Evolutionary conservation across 257 asterid genomes (phyloP).

Genomic region (Primulina huaijiensis): DNA sequence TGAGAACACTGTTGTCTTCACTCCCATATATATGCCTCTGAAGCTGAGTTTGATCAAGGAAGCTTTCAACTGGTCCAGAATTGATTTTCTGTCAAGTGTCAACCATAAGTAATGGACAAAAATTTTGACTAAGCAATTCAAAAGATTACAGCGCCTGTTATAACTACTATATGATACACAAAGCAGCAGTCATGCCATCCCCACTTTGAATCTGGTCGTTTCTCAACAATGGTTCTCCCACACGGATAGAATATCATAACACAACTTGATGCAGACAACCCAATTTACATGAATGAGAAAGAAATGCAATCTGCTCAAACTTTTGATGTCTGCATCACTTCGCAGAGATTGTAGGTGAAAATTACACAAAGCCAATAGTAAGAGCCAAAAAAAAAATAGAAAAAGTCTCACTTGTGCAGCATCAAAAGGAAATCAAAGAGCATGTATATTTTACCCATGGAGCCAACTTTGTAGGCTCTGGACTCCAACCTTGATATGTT

Average conservation of each 20-base stretch:
- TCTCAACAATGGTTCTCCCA: background rate
- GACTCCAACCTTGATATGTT: constrained; percentile 68
- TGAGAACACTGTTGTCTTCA: constrained; percentile 44
- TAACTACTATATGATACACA: background rate
- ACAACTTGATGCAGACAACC: background rate
- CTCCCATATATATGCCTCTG: constrained; percentile 44
- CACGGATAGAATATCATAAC: background rate
- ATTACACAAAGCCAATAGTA: background rate
- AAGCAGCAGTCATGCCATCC: background rate
- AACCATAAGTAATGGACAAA: constrained; percentile 25
- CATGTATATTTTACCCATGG: constrained; percentile 53
- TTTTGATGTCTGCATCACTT: background rate
- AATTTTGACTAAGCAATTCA: constrained; percentile 1
- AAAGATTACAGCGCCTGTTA: background rate
- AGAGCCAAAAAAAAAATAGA: background rate
- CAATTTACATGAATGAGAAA: background rate
- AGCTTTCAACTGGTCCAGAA: constrained; percentile 57
- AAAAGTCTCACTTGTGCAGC: constrained; percentile 18
- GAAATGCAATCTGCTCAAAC: too few relatives aligned
- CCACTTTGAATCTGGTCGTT: background rate
- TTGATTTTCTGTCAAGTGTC: constrained; percentile 57
- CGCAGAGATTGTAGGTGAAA: background rate
- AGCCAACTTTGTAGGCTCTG: constrained; percentile 58
- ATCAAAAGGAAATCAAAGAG: constrained; percentile 18
- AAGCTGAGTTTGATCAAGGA: constrained; percentile 49